phyloP scores from a whole-genome alignment of 768 basidiomycete genomes.

The Cystofilobasidium bisporidii region DNA sequence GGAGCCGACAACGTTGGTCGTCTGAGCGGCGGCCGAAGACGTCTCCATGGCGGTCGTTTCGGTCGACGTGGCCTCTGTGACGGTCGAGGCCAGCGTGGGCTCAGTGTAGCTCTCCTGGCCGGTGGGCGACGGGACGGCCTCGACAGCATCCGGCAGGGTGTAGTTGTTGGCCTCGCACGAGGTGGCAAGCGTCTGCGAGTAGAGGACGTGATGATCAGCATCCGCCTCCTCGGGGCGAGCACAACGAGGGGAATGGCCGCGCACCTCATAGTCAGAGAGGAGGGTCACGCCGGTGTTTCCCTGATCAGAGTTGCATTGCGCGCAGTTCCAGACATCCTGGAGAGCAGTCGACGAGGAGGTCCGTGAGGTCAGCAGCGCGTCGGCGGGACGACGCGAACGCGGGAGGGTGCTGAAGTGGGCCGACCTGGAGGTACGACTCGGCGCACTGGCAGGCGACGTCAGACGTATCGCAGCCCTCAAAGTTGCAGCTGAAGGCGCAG shows the following conservation, averaged over 20 bases:
- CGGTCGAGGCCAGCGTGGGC: constrained; percentile 24
- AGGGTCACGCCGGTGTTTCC: constrained; percentile 37
- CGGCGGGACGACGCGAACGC: too few relatives aligned
- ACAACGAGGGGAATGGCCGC: too few relatives aligned
- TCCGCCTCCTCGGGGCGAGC: too few relatives aligned
- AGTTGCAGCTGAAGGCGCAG: constrained; percentile 37
- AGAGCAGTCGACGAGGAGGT: too few relatives aligned
- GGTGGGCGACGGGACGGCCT: constrained; percentile 32
- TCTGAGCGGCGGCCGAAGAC: not conserved
- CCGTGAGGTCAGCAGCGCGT: too few relatives aligned
- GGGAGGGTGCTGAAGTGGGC: too few relatives aligned
- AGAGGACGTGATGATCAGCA: not conserved
- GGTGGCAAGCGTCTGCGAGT: constrained; percentile 30
- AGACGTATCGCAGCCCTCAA: constrained; percentile 33
- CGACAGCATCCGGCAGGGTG: constrained; percentile 31
- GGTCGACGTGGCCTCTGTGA: not conserved
- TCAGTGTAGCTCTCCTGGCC: constrained; percentile 32
- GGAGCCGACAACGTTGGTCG: not conserved
- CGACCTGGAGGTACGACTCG: not conserved
- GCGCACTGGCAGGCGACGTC: constrained; percentile 40
- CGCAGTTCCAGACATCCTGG: constrained; percentile 39
- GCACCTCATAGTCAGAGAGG: constrained; percentile 34
- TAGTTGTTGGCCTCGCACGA: constrained; percentile 38
- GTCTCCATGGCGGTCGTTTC: not conserved
- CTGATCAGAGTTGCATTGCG: constrained; percentile 39